These are phyloP conservation scores for Aspergillus incahuasiensis DNA, from an alignment of 495 filamentous ascomycete species.

Conservation along the genomic window DNA sequence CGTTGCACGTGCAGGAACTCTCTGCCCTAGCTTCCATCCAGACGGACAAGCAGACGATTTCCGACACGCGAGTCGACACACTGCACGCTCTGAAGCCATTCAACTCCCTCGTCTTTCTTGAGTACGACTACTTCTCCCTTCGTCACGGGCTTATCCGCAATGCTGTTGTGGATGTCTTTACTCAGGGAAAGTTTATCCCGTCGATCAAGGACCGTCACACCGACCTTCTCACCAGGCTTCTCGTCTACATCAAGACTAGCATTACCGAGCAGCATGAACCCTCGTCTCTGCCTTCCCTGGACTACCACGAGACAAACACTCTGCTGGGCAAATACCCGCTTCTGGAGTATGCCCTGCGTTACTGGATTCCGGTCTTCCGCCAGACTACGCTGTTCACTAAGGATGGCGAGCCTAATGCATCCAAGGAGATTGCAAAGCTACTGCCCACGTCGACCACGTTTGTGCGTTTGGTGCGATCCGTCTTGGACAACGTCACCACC, in stretches of 20 bases:
- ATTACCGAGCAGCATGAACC: conserved; percentile 30
- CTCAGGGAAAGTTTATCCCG: conserved; percentile 32
- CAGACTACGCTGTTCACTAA: conserved; percentile 26
- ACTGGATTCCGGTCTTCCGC: conserved; percentile 32
- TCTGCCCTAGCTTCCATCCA: conserved; percentile 27
- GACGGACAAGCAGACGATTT: conserved; percentile 26
- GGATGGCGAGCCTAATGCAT: conserved; percentile 23
- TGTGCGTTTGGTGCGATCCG: conserved; percentile 26
- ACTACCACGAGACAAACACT: conserved; percentile 24
- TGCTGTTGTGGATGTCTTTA: conserved; percentile 29
- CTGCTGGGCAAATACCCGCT: conserved; percentile 27
- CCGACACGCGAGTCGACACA: conserved; percentile 23
- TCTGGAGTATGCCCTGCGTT: conserved; percentile 34
- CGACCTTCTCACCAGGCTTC: conserved; percentile 30
- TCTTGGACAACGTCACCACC: conserved; percentile 29
- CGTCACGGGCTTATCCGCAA: conserved; percentile 34
- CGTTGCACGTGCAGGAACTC: conserved; percentile 29
- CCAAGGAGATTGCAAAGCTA: conserved; percentile 33
- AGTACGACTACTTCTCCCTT: conserved; percentile 32
- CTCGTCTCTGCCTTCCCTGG: conserved; percentile 26
- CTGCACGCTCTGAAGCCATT: conserved; percentile 25
- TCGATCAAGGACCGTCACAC: conserved; percentile 34
- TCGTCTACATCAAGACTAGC: conserved; percentile 31
- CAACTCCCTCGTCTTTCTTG: conserved; percentile 27
- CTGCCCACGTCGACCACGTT: conserved; percentile 29